These are phyloP conservation scores for Cutaneotrichosporon dermatis DNA, from an alignment of 1,284 basidiomycete species.

Conservation along the genomic window DNA sequence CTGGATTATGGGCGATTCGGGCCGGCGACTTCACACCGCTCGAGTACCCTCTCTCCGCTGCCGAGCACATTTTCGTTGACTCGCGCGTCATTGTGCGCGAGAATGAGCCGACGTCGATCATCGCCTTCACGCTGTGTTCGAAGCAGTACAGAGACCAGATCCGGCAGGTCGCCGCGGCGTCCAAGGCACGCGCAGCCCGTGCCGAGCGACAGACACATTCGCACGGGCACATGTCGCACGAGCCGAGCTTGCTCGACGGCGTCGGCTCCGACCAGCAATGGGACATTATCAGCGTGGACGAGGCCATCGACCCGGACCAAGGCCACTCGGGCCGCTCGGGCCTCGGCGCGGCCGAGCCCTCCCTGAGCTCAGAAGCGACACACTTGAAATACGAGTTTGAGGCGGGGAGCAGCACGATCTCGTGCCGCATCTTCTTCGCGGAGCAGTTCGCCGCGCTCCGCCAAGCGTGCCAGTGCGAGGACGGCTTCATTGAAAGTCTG, in stretches of 20 bases:
- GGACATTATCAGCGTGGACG: constrained; percentile 68
- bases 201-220: not conserved
- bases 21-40: constrained; percentile 55
- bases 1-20: constrained; percentile 70
- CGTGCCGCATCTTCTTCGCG: constrained; percentile 91
- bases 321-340: no score
- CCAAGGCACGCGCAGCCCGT: constrained; percentile 7
- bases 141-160: constrained; percentile 83
- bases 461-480: constrained; percentile 86
- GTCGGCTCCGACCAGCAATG: constrained; percentile 48
- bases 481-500: constrained; percentile 87
- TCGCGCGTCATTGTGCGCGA: constrained; percentile 92
- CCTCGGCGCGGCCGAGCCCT: constrained; percentile 20
- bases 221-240: constrained; percentile 4
- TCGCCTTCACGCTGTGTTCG: constrained; percentile 91
- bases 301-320: constrained; percentile 30
- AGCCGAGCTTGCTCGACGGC: constrained; percentile 15
- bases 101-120: constrained; percentile 96
- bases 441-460: constrained; percentile 96
- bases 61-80: constrained; percentile 89
- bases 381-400: constrained; percentile 64
- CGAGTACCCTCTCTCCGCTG: constrained; percentile 54
- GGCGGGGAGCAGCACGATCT: constrained; percentile 85
- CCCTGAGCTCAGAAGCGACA: constrained; percentile 29
- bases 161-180: constrained; percentile 55